These are phyloP conservation scores for Tripterygium wilfordii DNA, from an alignment of 177 flowering plant genomes.

Conservation along the genomic window DNA sequence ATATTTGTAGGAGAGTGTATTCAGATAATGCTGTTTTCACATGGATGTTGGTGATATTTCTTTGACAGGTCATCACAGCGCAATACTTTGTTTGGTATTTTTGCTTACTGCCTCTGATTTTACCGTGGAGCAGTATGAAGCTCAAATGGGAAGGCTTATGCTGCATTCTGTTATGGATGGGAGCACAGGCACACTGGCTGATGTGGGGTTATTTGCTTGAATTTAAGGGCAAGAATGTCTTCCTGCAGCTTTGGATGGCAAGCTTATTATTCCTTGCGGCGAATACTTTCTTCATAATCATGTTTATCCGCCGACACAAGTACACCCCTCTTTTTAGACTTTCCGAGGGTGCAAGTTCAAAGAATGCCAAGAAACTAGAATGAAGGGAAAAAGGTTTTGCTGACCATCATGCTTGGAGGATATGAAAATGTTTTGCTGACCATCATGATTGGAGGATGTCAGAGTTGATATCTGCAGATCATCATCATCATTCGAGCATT, in stretches of 20 bases:
- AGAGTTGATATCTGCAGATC: too few relatives aligned
- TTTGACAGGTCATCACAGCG: constrained; percentile 76
- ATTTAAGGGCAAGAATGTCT: constrained; percentile 75
- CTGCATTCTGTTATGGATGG: constrained; percentile 58
- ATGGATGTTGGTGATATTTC: too few relatives aligned
- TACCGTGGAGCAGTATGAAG: constrained; percentile 79
- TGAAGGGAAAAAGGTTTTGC: too few relatives aligned
- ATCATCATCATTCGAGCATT: too few relatives aligned
- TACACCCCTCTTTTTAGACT: constrained; percentile 34
- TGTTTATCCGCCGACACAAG: constrained; percentile 41
- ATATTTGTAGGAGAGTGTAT: too few relatives aligned
- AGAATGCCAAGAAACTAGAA: constrained; percentile 1
- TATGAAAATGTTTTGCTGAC: too few relatives aligned
- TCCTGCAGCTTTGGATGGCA: constrained; percentile 71
- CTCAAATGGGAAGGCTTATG: constrained; percentile 61
- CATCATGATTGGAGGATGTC: too few relatives aligned
- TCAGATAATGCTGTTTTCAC: too few relatives aligned
- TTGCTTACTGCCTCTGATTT: constrained; percentile 67
- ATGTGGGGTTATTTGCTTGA: constrained; percentile 88
- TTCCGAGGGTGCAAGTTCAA: constrained; percentile 2
- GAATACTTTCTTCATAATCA: constrained; percentile 50
- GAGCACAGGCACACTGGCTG: constrained; percentile 79
- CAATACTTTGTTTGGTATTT: constrained; percentile 95
- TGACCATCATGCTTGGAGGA: too few relatives aligned
- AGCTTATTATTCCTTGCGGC: constrained; percentile 74